Conservation (phyloP, 805 yeast genomes). For the Lachancea quebecensis region DNA sequence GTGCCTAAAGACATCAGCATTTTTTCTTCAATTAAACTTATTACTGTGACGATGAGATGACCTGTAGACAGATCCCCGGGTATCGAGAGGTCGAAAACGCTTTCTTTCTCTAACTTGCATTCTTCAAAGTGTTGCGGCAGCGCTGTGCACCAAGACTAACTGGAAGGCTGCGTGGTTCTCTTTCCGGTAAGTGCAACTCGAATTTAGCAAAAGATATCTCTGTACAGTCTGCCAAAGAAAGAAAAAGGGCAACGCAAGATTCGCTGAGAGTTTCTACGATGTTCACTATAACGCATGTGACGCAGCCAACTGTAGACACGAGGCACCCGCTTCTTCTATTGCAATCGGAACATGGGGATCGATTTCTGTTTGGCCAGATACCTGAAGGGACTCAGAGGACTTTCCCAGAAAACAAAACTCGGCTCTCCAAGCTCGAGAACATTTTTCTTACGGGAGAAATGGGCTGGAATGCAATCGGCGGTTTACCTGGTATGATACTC, state of each 20-base stretch:
- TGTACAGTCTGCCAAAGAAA: background rate
- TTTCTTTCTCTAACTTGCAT: background rate
- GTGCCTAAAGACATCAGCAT: constrained; percentile 1
- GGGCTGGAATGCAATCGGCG: constrained; percentile 78
- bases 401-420: constrained; percentile 52
- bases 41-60: background rate
- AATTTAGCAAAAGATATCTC: background rate
- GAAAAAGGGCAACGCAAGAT: background rate
- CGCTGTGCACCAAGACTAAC: background rate
- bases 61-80: background rate
- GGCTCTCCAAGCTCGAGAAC: constrained; percentile 50
- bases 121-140: constrained; percentile 3
- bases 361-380: constrained; percentile 66
- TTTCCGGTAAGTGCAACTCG: background rate
- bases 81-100: background rate
- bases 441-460: constrained; percentile 75
- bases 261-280: constrained; percentile 22
- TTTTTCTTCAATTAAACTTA: background rate
- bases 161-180: background rate
- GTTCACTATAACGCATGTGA: constrained; percentile 45
- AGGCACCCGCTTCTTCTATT: constrained; percentile 50
- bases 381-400: constrained; percentile 85
- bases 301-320: constrained; percentile 60
- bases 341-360: constrained; percentile 32
- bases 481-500: constrained; percentile 81